phyloP scores from a whole-genome alignment of 2,329 filamentous ascomycete species.

The Fusarium torreyae region DNA sequence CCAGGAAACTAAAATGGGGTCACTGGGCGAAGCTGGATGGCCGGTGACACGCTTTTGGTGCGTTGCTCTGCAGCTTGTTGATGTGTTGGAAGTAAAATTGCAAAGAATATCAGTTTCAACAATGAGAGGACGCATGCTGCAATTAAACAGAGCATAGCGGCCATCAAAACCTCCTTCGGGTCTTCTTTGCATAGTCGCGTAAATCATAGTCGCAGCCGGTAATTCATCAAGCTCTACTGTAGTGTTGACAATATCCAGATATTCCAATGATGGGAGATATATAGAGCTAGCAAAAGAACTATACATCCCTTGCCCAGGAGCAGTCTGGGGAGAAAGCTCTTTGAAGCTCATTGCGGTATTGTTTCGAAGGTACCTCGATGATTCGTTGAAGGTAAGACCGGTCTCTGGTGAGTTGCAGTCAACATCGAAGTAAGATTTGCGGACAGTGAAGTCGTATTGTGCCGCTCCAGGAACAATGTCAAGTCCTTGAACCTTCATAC shows the following conservation, averaged over 20 bases:
- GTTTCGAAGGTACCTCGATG: background rate
- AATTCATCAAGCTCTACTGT: background rate
- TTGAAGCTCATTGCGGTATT: no score
- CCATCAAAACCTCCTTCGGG: background rate
- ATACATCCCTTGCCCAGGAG: no score
- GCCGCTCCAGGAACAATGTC: background rate
- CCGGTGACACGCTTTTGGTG: background rate
- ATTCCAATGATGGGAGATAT: no score
- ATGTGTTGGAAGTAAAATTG: background rate
- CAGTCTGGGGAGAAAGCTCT: no score
- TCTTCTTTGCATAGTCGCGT: background rate
- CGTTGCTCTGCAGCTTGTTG: background rate
- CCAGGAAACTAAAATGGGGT: no score
- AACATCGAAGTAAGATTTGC: slow-evolving; percentile 7
- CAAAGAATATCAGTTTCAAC: slow-evolving; percentile 13
- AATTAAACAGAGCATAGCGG: background rate
- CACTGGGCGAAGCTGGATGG: no score
- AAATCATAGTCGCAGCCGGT: background rate
- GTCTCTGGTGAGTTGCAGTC: background rate
- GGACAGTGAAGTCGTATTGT: slow-evolving; percentile 7
- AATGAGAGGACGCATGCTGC: background rate
- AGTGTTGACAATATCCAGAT: background rate
- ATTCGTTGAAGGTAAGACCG: background rate
- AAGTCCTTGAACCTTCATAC: slow-evolving; percentile 6
- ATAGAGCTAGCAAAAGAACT: no score